These are phyloP conservation scores for Metarhizium humberi DNA, from an alignment of 2,329 filamentous ascomycete species.

Conservation along the genomic window DNA sequence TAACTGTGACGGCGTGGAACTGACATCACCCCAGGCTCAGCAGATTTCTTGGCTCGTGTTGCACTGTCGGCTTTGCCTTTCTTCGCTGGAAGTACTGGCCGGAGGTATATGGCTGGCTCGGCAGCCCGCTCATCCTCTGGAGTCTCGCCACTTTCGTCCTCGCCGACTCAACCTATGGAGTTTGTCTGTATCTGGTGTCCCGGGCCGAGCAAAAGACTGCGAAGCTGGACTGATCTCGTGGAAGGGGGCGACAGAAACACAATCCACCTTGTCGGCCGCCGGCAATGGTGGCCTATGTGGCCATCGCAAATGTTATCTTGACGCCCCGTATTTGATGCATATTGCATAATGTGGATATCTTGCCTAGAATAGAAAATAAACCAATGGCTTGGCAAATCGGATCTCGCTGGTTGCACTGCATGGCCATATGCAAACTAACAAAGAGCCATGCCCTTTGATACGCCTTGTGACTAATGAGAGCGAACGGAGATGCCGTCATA, in stretches of 20 bases:
- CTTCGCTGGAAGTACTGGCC: slow-evolving; percentile 10
- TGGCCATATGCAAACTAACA: no score
- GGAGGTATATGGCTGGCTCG: slow-evolving; percentile 7
- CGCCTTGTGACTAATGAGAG: no score
- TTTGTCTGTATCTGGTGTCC: slow-evolving; percentile 4
- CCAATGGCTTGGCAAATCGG: no score
- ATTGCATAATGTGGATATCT: background rate
- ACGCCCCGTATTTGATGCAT: background rate
- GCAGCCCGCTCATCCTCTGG: slow-evolving; percentile 7
- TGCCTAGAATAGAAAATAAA: background rate
- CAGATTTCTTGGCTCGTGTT: slow-evolving; percentile 8
- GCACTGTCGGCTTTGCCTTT: slow-evolving; percentile 8
- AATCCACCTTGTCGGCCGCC: no score
- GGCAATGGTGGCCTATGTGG: no score
- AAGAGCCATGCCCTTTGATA: no score
- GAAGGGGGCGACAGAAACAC: no score
- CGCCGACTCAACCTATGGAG: slow-evolving; percentile 6
- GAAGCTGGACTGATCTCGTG: background rate
- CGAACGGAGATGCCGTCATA: no score
- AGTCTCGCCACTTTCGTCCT: slow-evolving; percentile 6
- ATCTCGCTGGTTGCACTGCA: no score
- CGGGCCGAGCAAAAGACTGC: background rate
- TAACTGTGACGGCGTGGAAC: background rate
- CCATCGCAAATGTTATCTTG: background rate
- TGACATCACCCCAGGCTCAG: slow-evolving; percentile 4